Base-by-base conservation (phyloP, 129 eudicot genomes). In the Arctium lappa region DNA sequence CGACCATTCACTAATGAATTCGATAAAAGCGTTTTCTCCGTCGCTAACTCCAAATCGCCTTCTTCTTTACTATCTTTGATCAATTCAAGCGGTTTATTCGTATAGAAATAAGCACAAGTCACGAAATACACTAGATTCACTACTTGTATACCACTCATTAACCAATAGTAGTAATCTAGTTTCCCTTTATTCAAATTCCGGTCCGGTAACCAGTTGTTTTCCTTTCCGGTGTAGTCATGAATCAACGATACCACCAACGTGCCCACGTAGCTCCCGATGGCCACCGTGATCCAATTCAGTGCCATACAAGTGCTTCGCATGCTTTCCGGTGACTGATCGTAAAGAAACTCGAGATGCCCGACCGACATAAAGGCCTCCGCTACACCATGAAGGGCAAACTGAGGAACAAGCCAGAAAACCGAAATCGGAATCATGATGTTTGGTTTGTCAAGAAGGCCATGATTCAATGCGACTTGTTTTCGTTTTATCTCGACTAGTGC, bases 281-380 rank as follows among this genome's bases (percentile, higher is more conserved):
- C 86, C 50, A n/a, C 84, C 1, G 98, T 80, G 0, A 91, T 65
- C 77, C 88, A 90, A 63, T 84, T 87, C 22, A 95, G 86, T 0
- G 99, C 99, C 70, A 89, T 88, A 3, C 93, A 94, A 6, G 93
- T 88, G 79, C 99, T 95, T 73, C 97, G 85, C 99, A 95, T 92
- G 81, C 97, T 95, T 69, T 95, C 99, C 0, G 99, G 97, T 5
- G 94, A 86, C 68, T 95, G 99, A 68, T 95, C 99, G 22, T 92
- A 92, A 1, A 95, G 91, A 88, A 95, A 95, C 83, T 95, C 99
- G 82, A 95, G 30, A 79, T 91, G 99, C 8, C 97, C 99, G 0
- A 95, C 99, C 0, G 89, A 70, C 84, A 73, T 85, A 74, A 95
- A 95, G 5, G 91, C 94, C 69, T 91, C 97, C 1, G 97, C 91